Base-by-base conservation (phyloP, 2,329 filamentous ascomycete genomes). In the Phaeosphaeria sp. region DNA sequence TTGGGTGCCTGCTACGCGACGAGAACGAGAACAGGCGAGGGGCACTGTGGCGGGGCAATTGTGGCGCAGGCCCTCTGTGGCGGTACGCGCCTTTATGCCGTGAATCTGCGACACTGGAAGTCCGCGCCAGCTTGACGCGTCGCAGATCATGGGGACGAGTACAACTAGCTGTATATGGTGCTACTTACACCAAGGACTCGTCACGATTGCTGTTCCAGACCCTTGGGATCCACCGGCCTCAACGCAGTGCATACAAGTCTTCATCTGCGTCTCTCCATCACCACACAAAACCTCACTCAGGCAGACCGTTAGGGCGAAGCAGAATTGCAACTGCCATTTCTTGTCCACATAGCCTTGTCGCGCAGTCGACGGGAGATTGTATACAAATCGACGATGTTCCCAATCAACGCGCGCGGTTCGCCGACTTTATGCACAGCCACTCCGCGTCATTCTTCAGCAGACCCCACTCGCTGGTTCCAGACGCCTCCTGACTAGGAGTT, bases 341-440 rank as follows among this genome's bases (percentile, higher is more conserved):
- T 3, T 7, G 6, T 36, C 15, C 30, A 36, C 30, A 36, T 36
- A 36, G 30, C 30, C 30, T 36, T 36, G 15, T 36, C 30, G 30
- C 11, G 30, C 30, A 36, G 30, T 36, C 11, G 11, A 36, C 15
- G 30, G 6, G 15, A 36, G 30, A 36, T 36, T 36, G 30, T 44
- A 21, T 8, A 22, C 42, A 17, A 44, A 44, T 21, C 7, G n/a
- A 45, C 13, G 1, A 36, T 7, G 24, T 36, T 27, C 43, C 27
- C 30, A 21, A 17, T 9, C 15, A 43, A 54, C 18, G 51, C 51
- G 45, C 45, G 44, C 44, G 30, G 43, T 36, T 53, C 15, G 42
- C 42, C n/a, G 42, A 21, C n/a, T 20, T 22, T 21, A 9, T 45
- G 42, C 51, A 54, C 51, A 54, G 51, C 51, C 51, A 40, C 51